phyloP scores from a whole-genome alignment of 1,139 yeast genomes.

The Citeromyces hawaiiensis region DNA sequence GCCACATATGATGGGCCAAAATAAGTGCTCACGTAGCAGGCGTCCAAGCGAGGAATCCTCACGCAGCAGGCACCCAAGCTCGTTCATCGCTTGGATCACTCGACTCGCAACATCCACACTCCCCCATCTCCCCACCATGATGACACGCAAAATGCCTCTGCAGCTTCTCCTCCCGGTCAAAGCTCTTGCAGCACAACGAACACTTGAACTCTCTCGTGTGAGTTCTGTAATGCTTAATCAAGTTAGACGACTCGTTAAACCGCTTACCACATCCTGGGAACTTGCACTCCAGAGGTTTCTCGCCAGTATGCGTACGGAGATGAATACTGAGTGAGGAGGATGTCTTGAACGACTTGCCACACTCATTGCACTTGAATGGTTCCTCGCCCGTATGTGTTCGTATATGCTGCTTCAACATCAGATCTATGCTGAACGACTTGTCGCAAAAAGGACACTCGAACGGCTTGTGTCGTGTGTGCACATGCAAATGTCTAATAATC shows the following conservation, averaged over 20 bases:
- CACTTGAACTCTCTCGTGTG: constrained; percentile 27
- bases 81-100: background rate
- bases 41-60: background rate
- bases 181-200: constrained; percentile 3
- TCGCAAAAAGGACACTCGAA: constrained; percentile 57
- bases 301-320: constrained; percentile 40
- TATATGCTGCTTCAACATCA: constrained; percentile 59
- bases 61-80: background rate
- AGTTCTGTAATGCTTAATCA: constrained; percentile 75
- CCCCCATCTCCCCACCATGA: constrained; percentile 2
- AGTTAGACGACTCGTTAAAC: constrained; percentile 80
- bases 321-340: constrained; percentile 42
- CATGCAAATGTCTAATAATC: constrained; percentile 70
- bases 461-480: constrained; percentile 79
- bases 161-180: constrained; percentile 2
- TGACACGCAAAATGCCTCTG: constrained; percentile 2
- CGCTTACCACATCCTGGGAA: constrained; percentile 72
- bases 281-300: constrained; percentile 72
- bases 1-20: no score
- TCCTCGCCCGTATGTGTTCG: constrained; percentile 83
- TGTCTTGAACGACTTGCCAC: constrained; percentile 40
- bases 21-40: no score
- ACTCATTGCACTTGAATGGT: constrained; percentile 32
- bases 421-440: constrained; percentile 53
- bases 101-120: constrained; percentile 2